Evolutionary conservation across 148 eudicot genomes (phyloP), one percentile per base, ranked within the genome.

Genomic region (Rhododendron molle): DNA sequence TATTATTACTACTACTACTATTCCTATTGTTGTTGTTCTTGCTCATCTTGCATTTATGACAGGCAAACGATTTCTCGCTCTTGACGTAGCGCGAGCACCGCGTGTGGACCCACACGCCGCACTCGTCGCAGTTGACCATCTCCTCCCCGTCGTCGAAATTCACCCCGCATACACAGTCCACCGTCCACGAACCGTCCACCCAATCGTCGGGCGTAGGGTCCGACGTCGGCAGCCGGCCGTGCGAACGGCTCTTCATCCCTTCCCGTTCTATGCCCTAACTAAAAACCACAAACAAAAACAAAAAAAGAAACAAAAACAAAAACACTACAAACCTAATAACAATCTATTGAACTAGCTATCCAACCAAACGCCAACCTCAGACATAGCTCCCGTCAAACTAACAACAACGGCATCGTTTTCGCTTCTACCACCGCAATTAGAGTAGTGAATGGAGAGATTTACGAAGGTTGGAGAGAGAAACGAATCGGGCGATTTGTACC

Each of bases 31-130:
- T 88, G 76, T 36, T 88, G 76, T 81, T 86, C 84, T 88, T 92
- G 79, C 36, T 88, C 76, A 3, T 30, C 89, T 95, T 97, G 89
- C 99, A 97, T 83, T 95, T 97, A 79, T 97, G 93, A 79, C 99
- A 97, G 65, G 95, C 92, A 80, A 95, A 97, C 0, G 92, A 93
- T 65, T 95, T 95, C 85, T 93, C 96, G 2, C 94, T 91, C 88
- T 92, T 93, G 36, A 92, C 98, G 84, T 89, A 97, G 4, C 94
- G 94, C 4, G 94, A 91, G 82, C 99, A 97, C 30, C 98, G 90
- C 0, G 99, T 97, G 87, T 97, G 99, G 78, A 95, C 98, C 99
- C 99, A 97, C 44, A 97, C 99, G 2, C 98, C 98, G 32, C 99
- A 97, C 88, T 92, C 96, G 13, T 95, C 99, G 26, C 98, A 95